Base-by-base conservation (phyloP, 495 filamentous ascomycete species). In the Tuber aestivum region DNA sequence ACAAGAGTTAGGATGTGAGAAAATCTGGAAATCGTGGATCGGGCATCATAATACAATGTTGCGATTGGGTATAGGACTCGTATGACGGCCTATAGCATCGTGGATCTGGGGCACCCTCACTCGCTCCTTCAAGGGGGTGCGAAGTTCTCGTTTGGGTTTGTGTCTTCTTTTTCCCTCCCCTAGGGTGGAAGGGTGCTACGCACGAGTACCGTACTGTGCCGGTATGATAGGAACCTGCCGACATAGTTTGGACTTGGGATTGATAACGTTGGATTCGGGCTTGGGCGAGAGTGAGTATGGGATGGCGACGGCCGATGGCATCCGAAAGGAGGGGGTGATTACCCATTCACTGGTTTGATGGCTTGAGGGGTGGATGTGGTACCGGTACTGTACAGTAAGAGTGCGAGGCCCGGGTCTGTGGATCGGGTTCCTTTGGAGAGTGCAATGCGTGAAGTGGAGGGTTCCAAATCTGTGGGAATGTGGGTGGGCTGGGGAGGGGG, bases 311-410 rank as follows among this genome's bases (percentile, higher is more conserved):
- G 56, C 9, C 18, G 27, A 65, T 12, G 56, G 27, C 56, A 65
- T 32, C 56, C 12, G 56, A 35, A 20, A 35, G 56, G 56, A 65
- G 27, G 56, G 56, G 56, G 56, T n/a, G 27, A 65, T 65, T 35
- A 35, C 56, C 56, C 56, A 65, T 65, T 65, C 32, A 18, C 56
- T 65, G 56, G 56, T 65, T 65, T 65, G 32, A 65, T 65, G 56
- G 56, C 56, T 65, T 65, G 56, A 61, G 50, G 50, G 50, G 50
- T 45, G 12, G 45, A 50, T 50, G 45, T n/a, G 45, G 9, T 32
- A 65, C 56, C 12, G 7, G 27, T 0, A 5, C 2, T 56, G 48
- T 7, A 40, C 38, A n/a, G 56, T n/a, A n/a, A 32, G 56, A 65
- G 27, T 18, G 27, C 12, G 27, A 27, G 56, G 10, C 56, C 56